phyloP scores from a whole-genome alignment of 495 filamentous ascomycete genomes.

The Hyaloscypha finlandica region DNA sequence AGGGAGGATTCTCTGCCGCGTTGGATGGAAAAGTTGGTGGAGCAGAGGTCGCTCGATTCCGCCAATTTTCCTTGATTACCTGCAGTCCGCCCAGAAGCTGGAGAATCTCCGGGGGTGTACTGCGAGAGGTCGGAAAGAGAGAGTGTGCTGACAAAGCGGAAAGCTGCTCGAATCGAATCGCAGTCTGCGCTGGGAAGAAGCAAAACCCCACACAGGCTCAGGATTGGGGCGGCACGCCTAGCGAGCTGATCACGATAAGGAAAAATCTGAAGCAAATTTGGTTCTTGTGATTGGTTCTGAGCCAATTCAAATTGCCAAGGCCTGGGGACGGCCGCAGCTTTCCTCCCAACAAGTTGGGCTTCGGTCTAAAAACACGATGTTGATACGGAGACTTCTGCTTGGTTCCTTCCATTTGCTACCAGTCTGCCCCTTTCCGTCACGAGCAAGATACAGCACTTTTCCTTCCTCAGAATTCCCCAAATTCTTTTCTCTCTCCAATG shows the following conservation, averaged over 20 bases:
- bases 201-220: neutral
- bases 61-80: neutral
- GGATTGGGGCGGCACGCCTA: neutral
- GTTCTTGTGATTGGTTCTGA: neutral
- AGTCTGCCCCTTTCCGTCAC: neutral
- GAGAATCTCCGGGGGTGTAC: neutral
- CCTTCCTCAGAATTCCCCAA: neutral
- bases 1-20: neutral
- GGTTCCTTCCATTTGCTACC: neutral
- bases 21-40: neutral
- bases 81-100: neutral
- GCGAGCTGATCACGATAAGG: neutral
- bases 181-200: neutral
- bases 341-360: neutral
- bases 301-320: neutral
- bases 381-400: neutral
- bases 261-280: neutral
- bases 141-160: neutral
- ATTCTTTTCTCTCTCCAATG: neutral
- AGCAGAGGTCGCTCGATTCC: neutral
- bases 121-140: neutral
- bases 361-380: neutral
- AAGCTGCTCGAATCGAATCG: neutral
- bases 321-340: neutral
- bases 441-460: neutral